These are phyloP conservation scores for Fragaria iinumae DNA, from an alignment of 306 rosid species.

Conservation along the genomic window DNA sequence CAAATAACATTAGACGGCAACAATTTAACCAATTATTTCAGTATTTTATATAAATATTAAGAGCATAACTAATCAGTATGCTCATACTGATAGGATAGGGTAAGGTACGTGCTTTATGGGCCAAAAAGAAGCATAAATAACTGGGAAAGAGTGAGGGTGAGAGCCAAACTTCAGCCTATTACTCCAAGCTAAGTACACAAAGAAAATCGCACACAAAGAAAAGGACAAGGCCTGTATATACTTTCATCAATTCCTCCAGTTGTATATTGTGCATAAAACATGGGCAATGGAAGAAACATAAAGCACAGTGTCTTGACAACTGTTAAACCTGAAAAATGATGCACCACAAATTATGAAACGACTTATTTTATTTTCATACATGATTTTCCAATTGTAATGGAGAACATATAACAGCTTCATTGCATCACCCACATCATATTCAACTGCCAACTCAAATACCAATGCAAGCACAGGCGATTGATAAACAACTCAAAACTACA, in stretches of 20 bases:
- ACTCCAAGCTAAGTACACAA: neutral
- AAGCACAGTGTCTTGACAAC: neutral
- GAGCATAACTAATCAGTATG: neutral
- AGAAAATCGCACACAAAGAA: neutral
- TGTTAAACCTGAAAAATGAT: neutral
- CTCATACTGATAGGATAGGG: neutral
- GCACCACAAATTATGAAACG: neutral
- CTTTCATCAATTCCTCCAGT: neutral
- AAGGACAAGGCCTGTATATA: constrained; percentile 7
- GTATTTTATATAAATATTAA: neutral
- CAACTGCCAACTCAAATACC: neutral
- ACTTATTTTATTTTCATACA: neutral
- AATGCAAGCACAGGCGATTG: neutral
- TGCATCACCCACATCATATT: neutral
- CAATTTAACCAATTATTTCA: constrained; percentile 7
- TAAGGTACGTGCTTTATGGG: neutral
- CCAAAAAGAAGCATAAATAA: too few relatives aligned
- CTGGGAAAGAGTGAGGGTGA: too few relatives aligned
- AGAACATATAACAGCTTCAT: neutral
- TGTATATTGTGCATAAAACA: neutral
- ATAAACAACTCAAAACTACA: neutral
- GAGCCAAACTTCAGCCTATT: neutral
- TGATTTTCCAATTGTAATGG: neutral
- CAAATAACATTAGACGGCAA: neutral
- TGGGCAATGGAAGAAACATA: neutral